Conservation (phyloP, 139 green algal species). For the Gonium pectorale region DNA sequence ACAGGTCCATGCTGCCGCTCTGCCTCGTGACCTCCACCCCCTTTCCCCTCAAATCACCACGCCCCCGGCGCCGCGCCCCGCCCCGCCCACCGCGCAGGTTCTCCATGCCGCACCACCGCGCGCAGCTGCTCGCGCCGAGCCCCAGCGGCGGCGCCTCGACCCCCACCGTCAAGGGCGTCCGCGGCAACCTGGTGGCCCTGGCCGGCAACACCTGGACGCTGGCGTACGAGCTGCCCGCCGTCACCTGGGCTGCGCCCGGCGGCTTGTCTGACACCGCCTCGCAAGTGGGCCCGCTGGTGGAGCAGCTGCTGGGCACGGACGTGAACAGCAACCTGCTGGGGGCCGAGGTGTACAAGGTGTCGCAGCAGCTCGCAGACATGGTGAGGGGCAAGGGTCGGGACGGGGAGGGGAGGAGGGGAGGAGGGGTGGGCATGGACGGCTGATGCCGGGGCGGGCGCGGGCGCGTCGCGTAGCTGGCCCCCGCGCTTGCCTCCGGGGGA, state of each 20-base stretch:
- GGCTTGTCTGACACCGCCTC: not conserved
- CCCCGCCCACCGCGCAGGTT: constrained; percentile 15
- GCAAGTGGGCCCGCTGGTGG: not conserved
- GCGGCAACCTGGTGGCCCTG: constrained; percentile 1
- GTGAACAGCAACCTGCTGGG: not conserved
- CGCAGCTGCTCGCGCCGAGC: not conserved
- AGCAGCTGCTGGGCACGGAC: not conserved
- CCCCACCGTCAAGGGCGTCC: constrained; percentile 5
- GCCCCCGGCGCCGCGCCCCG: too few species aligned
- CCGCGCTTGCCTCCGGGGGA: too few species aligned
- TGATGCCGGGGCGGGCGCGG: too few species aligned
- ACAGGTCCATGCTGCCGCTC: too few species aligned
- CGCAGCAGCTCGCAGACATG: constrained; percentile 9
- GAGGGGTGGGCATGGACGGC: not conserved
- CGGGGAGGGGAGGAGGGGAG: not conserved
- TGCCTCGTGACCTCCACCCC: too few species aligned
- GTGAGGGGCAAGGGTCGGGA: too few species aligned
- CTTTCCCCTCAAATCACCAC: too few species aligned
- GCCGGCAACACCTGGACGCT: constrained; percentile 5
- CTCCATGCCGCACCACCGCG: constrained; percentile 26
- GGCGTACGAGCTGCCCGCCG: not conserved
- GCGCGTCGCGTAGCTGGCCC: too few species aligned
- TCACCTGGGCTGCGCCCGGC: not conserved
- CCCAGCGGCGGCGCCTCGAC: not conserved
- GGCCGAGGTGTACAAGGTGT: not conserved